Evolutionary conservation across 2,329 filamentous ascomycete species (phyloP), one percentile per base, ranked within the genome.

Genomic region (Cercospora nicotianae): DNA sequence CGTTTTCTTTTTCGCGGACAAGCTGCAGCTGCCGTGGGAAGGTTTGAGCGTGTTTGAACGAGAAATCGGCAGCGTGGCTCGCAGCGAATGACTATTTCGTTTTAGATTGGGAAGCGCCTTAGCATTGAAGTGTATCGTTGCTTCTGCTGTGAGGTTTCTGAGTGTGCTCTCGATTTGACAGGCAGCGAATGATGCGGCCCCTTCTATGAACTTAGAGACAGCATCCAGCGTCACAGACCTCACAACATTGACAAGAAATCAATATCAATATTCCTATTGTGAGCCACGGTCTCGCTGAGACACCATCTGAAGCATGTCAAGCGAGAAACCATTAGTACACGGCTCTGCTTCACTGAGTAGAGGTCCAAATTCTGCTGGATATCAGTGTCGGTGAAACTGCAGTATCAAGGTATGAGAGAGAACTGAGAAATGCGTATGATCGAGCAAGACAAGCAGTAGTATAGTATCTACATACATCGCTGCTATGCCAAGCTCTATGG

Each of bases 381-480:
- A 9, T 31, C 5, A 31, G 31, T 33, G 31, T 12, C 31, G 31
- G 4, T 33, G 10, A 33, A 33, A 12, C 10, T 12, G 31, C 33
- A 16, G 5, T 5, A 3, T 5, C 10, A 3, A 13, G 13, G 31
- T 10, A 30, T 31, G 8, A 10, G 5, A 10, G 26, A 33, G 28
- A 33, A 31, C 1, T 58, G 12, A 31, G 28, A 9, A 20, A 18
- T 12, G 28, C 26, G n/a, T 23, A 20, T 12, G 20, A 36, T 61
- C 23, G 31, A n/a, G n/a, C 31, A 42, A 61, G 59, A 23, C 59
- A 61, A n/a, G 59, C 36, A 28, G 18, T 42, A 45, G 23, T 45
- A 61, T 45, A 26, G 23, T 61, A 42, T 26, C 59, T 61, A 45
- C 36, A 61, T 61, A 61, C 36, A 61, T 36, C 36, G 26, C 59